Conservation (phyloP, 2,329 filamentous ascomycete species). For the Ophiocordyceps camponoti-leonardi region DNA sequence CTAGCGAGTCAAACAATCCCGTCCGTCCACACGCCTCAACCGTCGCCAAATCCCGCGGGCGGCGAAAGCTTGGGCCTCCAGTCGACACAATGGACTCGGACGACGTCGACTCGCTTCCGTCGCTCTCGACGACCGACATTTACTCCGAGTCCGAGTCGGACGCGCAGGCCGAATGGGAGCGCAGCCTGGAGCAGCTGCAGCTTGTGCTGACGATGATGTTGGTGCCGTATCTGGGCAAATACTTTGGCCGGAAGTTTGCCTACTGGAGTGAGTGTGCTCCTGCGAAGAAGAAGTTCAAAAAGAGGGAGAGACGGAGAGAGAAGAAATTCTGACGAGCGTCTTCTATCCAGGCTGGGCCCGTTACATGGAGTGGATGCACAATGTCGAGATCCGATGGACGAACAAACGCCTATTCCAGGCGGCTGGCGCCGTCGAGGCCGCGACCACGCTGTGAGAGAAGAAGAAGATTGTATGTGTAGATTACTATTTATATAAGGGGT, state of each 20-base stretch:
- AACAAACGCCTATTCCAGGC: conserved; percentile 46
- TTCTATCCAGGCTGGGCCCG: conserved; percentile 66
- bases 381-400: conserved; percentile 52
- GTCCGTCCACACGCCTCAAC: too few species aligned
- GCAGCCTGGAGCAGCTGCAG: conserved; percentile 85
- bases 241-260: conserved; percentile 82
- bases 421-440: conserved; percentile 45
- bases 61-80: too few species aligned
- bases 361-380: conserved; percentile 89
- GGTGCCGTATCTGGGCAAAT: conserved; percentile 88
- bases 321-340: neutral
- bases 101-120: conserved; percentile 48
- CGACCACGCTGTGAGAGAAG: conserved; percentile 27
- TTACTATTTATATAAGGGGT: neutral
- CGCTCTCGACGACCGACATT: conserved; percentile 38
- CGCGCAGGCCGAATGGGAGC: conserved; percentile 88
- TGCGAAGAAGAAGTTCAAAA: too few species aligned
- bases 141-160: conserved; percentile 53
- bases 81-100: conserved; percentile 30
- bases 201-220: conserved; percentile 86
- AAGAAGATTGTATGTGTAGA: neutral
- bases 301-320: too few species aligned
- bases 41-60: too few species aligned
- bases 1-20: neutral
- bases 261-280: conserved; percentile 87